Base-by-base conservation (phyloP, 441 rosid genomes). In the Manihot esculenta region DNA sequence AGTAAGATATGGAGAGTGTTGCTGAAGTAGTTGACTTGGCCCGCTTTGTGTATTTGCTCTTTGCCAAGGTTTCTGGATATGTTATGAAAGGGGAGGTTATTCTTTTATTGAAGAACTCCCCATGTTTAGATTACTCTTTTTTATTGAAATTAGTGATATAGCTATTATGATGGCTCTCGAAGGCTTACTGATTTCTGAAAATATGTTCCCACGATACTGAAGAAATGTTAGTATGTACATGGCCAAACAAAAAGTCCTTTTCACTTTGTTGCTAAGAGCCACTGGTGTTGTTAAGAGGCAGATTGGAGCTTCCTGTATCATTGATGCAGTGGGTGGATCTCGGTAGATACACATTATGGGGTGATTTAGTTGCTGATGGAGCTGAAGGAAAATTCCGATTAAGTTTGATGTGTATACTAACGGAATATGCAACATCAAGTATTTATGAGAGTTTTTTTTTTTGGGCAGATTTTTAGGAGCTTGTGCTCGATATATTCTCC, bases 1-100 rank as follows among this genome's bases (percentile, higher is more conserved):
- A 84, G 83, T 85, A 93, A 89, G 80, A 90, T 94, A 75, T 82
- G 84, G 82, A 86, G 82, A 83, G 91, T 88, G 68, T 80, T 94
- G 81, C 82, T 86, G 50, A 88, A 92, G 83, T 87, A 90, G 85
- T 72, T 30, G 71, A 54, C 44, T 24, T 26, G 62, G 69, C 65
- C 48, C 68, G 66, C 81, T 48, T 41, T 33, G 56, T 68, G 75
- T 61, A 30, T 68, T 63, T 65, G 69, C 66, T 57, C 26, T 57
- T 45, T 69, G 21, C 59, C 10, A 27, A 42, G 47, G 70, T 41
- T 27, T 64, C 30, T 13, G 30, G 60, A 44, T 33, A 42, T 50
- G 63, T 51, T 38, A 42, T 48, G 65, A 33, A 57, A 53, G 48
- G 62, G 72, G 51, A 50, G 41, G 53, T 44, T 41, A 48, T 64